Evolutionary conservation across 129 eudicot genomes (phyloP), one percentile per base, ranked within the genome.

Genomic region (Glebionis coronaria): DNA sequence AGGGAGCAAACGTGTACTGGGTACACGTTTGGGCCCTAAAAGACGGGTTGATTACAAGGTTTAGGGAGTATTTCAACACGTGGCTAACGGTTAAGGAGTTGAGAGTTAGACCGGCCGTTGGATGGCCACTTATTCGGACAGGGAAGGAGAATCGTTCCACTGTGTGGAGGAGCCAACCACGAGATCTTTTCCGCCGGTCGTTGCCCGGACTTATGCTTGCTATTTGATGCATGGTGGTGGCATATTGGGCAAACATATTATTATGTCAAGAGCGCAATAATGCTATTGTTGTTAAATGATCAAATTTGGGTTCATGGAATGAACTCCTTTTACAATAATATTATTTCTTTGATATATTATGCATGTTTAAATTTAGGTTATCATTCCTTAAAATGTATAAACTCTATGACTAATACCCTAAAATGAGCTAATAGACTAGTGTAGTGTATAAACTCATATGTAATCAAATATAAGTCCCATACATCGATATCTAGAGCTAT

Each of bases 21-120:
- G 95, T 91, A 27, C 97, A 91, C 45, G 93, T 87, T 15, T 91
- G 97, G 97, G 83, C 85, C 18, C 27, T 91, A 3, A 85, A 81
- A 67, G 89, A 83, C 14, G 93, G 97, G 40, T n/a, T 79, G 14
- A 85, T 87, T 7, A 85, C 84, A 2, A 83, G 82, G 52, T 85
- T 91, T 4, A 84, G 97, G 67, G 97, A 91, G 64, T 91, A 84
- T 61, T 87, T 91, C 63, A 91, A 91, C 45, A 91, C 97, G 0
- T 91, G 92, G 95, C 84, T 91, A 10, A 87, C 87, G 0, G 95
- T 91, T 5, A 81, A 76, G 55, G 95, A 91, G 52, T 73, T 84
- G 70, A 76, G 84, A 25, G 70, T 51, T 2, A 44, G 75, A 53
- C 65, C n/a, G n/a, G n/a, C 28, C n/a, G 59, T 61, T 0, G 80